Percentiles rank a stretch among this genome's conserved stretches.
phyloP scores from a whole-genome alignment of 2,329 filamentous ascomycete species.

The Stromatinia cepivora region DNA sequence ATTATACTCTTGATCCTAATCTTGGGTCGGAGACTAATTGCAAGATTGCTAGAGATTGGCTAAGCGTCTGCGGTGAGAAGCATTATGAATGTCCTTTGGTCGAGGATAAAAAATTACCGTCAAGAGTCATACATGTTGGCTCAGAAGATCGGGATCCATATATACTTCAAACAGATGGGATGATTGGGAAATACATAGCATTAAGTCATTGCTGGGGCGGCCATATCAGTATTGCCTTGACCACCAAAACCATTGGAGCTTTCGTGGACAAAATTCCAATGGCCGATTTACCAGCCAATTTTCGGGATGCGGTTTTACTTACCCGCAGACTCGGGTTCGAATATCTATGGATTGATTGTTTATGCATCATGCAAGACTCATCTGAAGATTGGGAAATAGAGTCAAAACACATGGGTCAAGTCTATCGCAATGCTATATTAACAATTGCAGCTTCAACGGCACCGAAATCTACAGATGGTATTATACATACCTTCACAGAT shows the following conservation, averaged over 20 bases:
- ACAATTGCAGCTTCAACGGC: background rate
- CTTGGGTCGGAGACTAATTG: background rate
- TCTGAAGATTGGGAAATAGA: slow-evolving; percentile 7
- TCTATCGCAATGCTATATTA: slow-evolving; percentile 12
- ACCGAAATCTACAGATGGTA: background rate
- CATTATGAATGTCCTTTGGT: slow-evolving; percentile 16
- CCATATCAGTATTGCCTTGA: background rate
- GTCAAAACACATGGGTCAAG: slow-evolving; percentile 12
- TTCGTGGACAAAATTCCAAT: slow-evolving; percentile 1
- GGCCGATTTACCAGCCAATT: background rate
- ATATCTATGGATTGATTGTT: slow-evolving; percentile 22
- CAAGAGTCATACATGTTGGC: slow-evolving; percentile 29
- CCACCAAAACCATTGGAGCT: background rate
- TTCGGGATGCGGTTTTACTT: background rate
- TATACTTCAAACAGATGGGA: background rate
- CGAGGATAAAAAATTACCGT: slow-evolving; percentile 20
- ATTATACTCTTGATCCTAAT: background rate
- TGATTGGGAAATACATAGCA: background rate
- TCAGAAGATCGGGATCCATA: slow-evolving; percentile 17
- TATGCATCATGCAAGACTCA: slow-evolving; percentile 24
- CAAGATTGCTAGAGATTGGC: slow-evolving; percentile 14
- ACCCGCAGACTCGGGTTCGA: background rate
- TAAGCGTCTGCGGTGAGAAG: slow-evolving; percentile 1
- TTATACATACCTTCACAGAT: background rate
- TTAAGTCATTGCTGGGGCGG: slow-evolving; percentile 11